These are phyloP conservation scores for Sporobolomyces roseus DNA, from an alignment of 768 basidiomycete genomes.

Conservation along the genomic window DNA sequence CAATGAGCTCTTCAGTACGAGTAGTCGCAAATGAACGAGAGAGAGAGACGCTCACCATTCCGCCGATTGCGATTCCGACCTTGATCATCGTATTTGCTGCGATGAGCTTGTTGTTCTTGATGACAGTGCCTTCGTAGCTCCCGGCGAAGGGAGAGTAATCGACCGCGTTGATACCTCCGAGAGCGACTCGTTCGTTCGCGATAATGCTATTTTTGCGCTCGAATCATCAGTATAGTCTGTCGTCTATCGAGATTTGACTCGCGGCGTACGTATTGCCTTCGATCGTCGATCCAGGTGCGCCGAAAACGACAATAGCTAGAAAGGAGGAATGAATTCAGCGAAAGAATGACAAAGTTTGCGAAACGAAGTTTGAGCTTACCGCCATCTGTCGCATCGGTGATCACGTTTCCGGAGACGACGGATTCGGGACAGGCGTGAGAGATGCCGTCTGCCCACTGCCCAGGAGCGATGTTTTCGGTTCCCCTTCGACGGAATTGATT, in stretches of 20 bases:
- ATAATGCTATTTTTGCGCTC: slow-evolving; percentile 36
- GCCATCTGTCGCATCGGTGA: slow-evolving; percentile 46
- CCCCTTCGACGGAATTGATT: slow-evolving; percentile 5
- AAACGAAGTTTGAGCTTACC: neutral
- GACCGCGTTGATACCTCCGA: slow-evolving; percentile 40
- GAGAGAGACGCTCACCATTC: neutral
- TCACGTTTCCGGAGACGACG: slow-evolving; percentile 37
- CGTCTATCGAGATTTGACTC: slow-evolving; percentile 1
- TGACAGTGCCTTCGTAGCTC: slow-evolving; percentile 2
- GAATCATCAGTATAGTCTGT: neutral
- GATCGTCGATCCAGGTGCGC: slow-evolving; percentile 32
- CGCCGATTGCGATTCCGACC: slow-evolving; percentile 19
- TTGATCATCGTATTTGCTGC: slow-evolving; percentile 9
- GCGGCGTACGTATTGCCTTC: slow-evolving; percentile 23
- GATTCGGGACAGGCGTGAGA: slow-evolving; percentile 39
- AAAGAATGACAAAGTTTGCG: neutral
- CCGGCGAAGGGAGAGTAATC: slow-evolving; percentile 36
- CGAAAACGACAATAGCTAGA: slow-evolving; percentile 43
- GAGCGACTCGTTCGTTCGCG: neutral
- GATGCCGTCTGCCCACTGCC: slow-evolving; percentile 44
- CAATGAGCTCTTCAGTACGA: neutral
- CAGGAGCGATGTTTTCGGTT: neutral
- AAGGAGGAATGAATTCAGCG: neutral
- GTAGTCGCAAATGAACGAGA: neutral
- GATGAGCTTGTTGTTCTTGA: slow-evolving; percentile 3